Evolutionary conservation across 331 rosid genomes (phyloP), one percentile per base, ranked within the genome.

Genomic region (Malus hybrid): DNA sequence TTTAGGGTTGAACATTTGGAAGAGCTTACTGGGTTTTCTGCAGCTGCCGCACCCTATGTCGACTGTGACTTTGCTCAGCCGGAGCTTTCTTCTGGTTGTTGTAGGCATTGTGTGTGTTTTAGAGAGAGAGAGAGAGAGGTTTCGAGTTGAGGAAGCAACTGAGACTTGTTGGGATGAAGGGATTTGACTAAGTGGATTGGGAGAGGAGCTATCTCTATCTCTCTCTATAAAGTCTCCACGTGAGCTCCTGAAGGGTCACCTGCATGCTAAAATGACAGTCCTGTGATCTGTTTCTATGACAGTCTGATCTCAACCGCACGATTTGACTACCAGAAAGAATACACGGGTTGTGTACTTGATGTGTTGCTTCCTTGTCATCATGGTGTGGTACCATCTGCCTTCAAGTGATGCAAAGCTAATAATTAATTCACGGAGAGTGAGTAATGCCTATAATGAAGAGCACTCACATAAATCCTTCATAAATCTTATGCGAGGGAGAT

Each of bases 41-140:
- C 97, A 94, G 80, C 88, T 83, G 81, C 87, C 70, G 67, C 98
- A 93, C 44, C 90, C 94, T 3, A 94, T 76, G 79, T 81, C 81
- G 44, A 94, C 88, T 42, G 96, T 76, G 0, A 83, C 85, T 7
- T 79, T 77, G 87, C 79, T 92, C 6, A 88, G 36, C 60, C 44
- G 57, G 28, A 87, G 80, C 65, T 86, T 94, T 76, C 64, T 87
- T 67, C 83, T 86, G 39, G 80, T 63, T 16, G 24, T 78, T 28
- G 34, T 78, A 27, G 91, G 80, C 98, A 94, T 87, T 81, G 79
- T 64, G 5, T 6, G 27, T 10, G 31, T 1, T 36, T 9, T 19
- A 52, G 72, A 19, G 83, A 72, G 46, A 22, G 56, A 19, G 28
- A 48, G 76, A 10, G 72, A 67, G 56, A 6, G 12, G 46, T 10